Evolutionary conservation across 352 stramenopile species (phyloP), one percentile per base, ranked within the genome.

Genomic region (Phytophthora cryptogea): DNA sequence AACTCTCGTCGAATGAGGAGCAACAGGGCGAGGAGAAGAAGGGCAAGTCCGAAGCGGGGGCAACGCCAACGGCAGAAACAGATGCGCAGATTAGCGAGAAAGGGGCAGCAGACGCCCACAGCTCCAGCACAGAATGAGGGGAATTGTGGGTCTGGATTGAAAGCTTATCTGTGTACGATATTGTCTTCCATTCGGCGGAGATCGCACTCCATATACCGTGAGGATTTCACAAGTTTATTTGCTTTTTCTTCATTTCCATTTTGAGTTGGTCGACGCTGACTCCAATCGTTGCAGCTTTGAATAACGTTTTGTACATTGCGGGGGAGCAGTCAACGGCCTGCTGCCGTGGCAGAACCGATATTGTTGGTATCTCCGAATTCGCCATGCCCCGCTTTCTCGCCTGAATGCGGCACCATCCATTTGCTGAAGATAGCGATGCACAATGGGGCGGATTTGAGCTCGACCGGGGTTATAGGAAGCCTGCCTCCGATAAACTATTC

Each of bases 401-500:
- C 33, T 40, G 9, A 40, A 2, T 40, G 33, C 32, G 14, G 7
- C 32, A 37, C 14, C 8, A 37, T 23, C 20, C 20, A 23, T 23
- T 23, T 23, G 20, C 20, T 23, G 20, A 23, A 23, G 10, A 17
- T 40, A 14, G 40, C 16, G n/a, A 44, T 48, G 28, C 23, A 27
- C 32, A 28, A 46, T 28, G 32, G 28, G 30, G 36, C 27, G 30
- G 45, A 28, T 4, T 44, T 33, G 35, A 45, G 42, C 44, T 43
- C 35, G 23, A 40, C 17, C 30, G 33, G 20, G n/a, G 3, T 69
- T 43, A 95, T 35, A 95, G 69, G 43, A 95, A 95, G 20, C 87
- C 87, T 30, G 87, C 87, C 60, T 95, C 87, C 28, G 87, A 93
- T 63, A 95, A 59, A 67, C 83, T 94, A 57, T 95, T 95, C 39